Conservation (phyloP, 495 filamentous ascomycete genomes). For the Hypoxylon fragiforme region DNA sequence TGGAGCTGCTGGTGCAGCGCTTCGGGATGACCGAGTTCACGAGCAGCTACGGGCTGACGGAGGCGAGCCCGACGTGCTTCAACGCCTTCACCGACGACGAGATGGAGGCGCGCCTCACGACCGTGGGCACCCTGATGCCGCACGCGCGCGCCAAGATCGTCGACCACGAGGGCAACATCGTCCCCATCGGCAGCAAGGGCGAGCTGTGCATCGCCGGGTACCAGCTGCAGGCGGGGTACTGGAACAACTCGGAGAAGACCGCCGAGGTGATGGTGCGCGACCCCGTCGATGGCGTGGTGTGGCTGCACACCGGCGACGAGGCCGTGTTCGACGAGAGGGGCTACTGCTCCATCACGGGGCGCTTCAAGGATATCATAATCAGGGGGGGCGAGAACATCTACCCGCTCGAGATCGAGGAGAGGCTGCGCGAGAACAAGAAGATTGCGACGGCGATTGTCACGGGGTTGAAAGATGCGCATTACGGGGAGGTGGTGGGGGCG, state of each 20-base stretch:
- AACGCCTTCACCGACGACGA: constrained; percentile 69
- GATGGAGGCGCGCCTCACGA: constrained; percentile 60
- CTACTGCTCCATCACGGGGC: constrained; percentile 65
- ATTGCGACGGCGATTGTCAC: constrained; percentile 63
- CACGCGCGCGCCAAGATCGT: constrained; percentile 71
- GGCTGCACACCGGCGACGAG: constrained; percentile 73
- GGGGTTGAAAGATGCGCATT: constrained; percentile 63
- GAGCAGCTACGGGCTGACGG: constrained; percentile 71
- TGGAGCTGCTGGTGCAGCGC: constrained; percentile 62
- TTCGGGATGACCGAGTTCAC: constrained; percentile 71
- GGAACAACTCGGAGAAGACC: constrained; percentile 71
- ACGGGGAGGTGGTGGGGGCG: constrained; percentile 69
- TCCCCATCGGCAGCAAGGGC: constrained; percentile 61
- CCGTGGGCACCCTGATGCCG: constrained; percentile 68
- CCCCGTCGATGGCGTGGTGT: constrained; percentile 59
- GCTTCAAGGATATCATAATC: constrained; percentile 70
- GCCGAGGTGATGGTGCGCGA: constrained; percentile 63
- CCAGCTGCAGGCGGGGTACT: constrained; percentile 69
- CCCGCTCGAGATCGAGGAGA: constrained; percentile 71
- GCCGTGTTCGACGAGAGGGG: constrained; percentile 66
- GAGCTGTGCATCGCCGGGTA: constrained; percentile 73
- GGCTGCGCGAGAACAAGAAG: constrained; percentile 59
- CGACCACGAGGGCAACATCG: constrained; percentile 58
- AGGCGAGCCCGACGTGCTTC: constrained; percentile 71
- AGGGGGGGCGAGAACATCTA: constrained; percentile 67